Evolutionary conservation across 495 filamentous ascomycete genomes (phyloP).

Genomic region (Cairneyella variabilis): DNA sequence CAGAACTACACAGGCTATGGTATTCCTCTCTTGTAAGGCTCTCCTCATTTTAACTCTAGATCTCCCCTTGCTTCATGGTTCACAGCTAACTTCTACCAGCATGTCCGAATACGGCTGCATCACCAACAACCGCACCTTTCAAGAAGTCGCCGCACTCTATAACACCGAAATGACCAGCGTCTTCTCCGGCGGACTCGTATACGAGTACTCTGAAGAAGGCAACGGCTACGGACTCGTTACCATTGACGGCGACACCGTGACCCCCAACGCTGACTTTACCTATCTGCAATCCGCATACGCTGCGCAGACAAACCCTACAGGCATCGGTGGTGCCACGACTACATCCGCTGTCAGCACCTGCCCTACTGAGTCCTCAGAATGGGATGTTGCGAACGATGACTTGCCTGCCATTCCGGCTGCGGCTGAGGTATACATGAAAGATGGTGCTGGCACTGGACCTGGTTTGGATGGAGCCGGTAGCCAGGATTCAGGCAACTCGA

Average conservation of each 20-base stretch:
- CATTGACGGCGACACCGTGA: constrained; percentile 43
- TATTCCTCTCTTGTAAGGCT: constrained; percentile 73
- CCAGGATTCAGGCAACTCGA: constrained; percentile 56
- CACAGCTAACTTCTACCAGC: constrained; percentile 25
- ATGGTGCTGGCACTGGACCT: constrained; percentile 67
- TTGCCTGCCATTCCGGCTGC: constrained; percentile 77
- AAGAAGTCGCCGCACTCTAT: constrained; percentile 78
- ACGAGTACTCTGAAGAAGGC: constrained; percentile 82
- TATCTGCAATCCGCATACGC: constrained; percentile 62
- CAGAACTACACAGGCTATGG: constrained; percentile 85
- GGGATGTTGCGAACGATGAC: constrained; percentile 63
- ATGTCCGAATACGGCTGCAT: constrained; percentile 91
- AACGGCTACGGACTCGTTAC: constrained; percentile 75
- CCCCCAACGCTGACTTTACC: constrained; percentile 56
- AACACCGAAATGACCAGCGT: constrained; percentile 77
- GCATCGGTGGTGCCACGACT: constrained; percentile 70
- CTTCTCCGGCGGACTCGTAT: constrained; percentile 93
- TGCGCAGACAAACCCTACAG: constrained; percentile 59
- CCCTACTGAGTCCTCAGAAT: constrained; percentile 62
- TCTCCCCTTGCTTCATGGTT: constrained; percentile 1
- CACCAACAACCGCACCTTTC: constrained; percentile 71
- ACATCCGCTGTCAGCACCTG: constrained; percentile 62
- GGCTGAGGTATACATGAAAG: constrained; percentile 57
- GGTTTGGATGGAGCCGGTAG: constrained; percentile 71
- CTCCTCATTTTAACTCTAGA: not conserved